These are phyloP conservation scores for Aotearoamyces nothofagi DNA, from an alignment of 2,329 filamentous ascomycete species.

Conservation along the genomic window DNA sequence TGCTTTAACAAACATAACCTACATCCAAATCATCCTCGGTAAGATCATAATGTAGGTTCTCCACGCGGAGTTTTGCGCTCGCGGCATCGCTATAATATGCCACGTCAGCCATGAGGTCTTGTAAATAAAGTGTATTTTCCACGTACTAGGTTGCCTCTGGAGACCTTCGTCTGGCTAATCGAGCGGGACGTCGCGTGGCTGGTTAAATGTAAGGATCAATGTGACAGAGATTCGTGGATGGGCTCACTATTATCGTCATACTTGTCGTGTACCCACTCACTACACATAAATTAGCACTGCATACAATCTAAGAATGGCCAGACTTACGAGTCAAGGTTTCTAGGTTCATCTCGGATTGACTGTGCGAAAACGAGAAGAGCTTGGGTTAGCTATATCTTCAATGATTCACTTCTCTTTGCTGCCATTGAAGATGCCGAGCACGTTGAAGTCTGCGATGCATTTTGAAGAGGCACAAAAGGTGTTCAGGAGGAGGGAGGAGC, in stretches of 20 bases:
- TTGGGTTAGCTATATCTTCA: conserved; percentile 30
- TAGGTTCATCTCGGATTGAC: conserved; percentile 44
- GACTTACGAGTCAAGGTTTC: conserved; percentile 56
- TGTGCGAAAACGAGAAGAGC: conserved; percentile 29
- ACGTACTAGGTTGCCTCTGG: conserved; percentile 17
- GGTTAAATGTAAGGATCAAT: conserved; percentile 11
- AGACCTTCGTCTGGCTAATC: conserved; percentile 15
- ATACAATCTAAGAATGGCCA: not conserved
- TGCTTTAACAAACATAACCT: conserved; percentile 13
- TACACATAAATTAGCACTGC: conserved; percentile 18
- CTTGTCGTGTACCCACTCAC: conserved; percentile 90
- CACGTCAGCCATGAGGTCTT: no score
- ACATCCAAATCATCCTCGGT: conserved; percentile 74
- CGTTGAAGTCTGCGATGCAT: conserved; percentile 14
- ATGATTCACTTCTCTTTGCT: conserved; percentile 22
- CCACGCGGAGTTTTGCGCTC: conserved; percentile 63
- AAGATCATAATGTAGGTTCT: conserved; percentile 87
- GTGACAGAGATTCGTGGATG: conserved; percentile 3
- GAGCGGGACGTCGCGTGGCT: conserved; percentile 15
- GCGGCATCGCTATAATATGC: conserved; percentile 33
- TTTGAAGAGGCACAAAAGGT: conserved; percentile 21
- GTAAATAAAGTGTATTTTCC: no score
- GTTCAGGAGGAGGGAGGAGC: conserved; percentile 17
- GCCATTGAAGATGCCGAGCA: conserved; percentile 16
- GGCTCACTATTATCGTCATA: conserved; percentile 56